These are phyloP conservation scores for Trebouxia sp. DNA, from an alignment of 139 green algal species.

Conservation along the genomic window DNA sequence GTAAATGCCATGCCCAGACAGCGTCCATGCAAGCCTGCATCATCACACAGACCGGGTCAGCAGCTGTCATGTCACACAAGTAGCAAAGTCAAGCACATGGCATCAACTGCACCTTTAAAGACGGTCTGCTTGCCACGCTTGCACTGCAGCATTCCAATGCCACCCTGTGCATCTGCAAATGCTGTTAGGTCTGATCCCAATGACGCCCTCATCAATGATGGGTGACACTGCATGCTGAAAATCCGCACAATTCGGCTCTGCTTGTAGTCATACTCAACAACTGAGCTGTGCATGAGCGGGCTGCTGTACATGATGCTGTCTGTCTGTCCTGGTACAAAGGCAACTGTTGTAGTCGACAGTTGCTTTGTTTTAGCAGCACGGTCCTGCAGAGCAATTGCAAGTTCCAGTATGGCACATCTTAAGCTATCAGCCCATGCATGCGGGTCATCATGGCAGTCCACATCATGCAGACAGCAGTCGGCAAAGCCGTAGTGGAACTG, in stretches of 20 bases:
- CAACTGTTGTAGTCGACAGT: neutral
- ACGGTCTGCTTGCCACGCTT: neutral
- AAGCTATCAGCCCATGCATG: too few species aligned
- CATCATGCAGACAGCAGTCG: too few species aligned
- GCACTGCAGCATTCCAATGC: neutral
- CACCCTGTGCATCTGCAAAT: neutral
- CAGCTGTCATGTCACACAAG: neutral
- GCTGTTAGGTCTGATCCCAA: neutral
- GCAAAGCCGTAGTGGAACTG: too few species aligned
- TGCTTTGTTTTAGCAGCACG: neutral
- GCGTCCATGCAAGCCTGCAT: too few species aligned
- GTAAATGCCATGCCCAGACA: too few species aligned
- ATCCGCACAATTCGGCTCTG: neutral
- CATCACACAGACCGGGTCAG: too few species aligned
- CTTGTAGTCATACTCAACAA: neutral
- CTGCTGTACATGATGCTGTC: constrained; percentile 16
- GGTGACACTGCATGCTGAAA: neutral
- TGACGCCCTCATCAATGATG: neutral
- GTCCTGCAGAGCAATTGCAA: neutral
- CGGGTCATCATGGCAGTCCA: neutral
- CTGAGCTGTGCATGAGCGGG: neutral
- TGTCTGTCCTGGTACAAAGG: neutral
- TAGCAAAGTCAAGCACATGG: neutral
- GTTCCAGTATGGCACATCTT: too few species aligned
- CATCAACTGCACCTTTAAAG: neutral